phyloP scores from a whole-genome alignment of 2,329 filamentous ascomycete species.

The Cytospora chrysosperma region DNA sequence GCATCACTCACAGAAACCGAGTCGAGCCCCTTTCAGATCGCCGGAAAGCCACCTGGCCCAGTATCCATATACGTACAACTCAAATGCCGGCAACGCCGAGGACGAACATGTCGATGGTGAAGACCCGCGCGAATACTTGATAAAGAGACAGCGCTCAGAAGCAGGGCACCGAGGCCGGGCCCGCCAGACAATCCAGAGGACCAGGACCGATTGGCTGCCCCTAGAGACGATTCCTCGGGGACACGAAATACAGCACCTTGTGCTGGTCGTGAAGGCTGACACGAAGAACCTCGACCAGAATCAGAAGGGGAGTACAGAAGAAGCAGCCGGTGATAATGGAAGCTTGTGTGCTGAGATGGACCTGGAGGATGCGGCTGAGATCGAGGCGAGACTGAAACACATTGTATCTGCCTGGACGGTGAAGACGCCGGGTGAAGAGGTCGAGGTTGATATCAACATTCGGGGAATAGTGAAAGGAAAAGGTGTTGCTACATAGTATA shows the following conservation, averaged over 20 bases:
- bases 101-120: constrained; percentile 9
- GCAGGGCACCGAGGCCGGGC: constrained; percentile 14
- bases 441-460: constrained; percentile 12
- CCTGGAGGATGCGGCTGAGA: constrained; percentile 10
- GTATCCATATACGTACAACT: neutral
- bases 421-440: neutral
- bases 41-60: neutral
- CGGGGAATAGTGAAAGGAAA: constrained; percentile 12
- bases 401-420: constrained; percentile 15
- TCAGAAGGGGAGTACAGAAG: neutral
- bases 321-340: neutral
- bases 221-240: constrained; percentile 27
- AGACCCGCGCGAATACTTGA: constrained; percentile 25
- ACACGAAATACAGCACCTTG: constrained; percentile 22
- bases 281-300: neutral
- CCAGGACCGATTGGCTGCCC: constrained; percentile 29
- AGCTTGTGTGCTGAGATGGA: neutral
- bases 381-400: constrained; percentile 8
- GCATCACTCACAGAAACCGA: neutral
- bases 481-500: neutral
- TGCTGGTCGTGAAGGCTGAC: constrained; percentile 20
- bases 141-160: constrained; percentile 27
- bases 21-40: neutral
- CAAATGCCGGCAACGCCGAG: neutral
- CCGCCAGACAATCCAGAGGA: constrained; percentile 25